Conservation (phyloP, 805 yeast species). For the Scheffersomyces spartinae region DNA sequence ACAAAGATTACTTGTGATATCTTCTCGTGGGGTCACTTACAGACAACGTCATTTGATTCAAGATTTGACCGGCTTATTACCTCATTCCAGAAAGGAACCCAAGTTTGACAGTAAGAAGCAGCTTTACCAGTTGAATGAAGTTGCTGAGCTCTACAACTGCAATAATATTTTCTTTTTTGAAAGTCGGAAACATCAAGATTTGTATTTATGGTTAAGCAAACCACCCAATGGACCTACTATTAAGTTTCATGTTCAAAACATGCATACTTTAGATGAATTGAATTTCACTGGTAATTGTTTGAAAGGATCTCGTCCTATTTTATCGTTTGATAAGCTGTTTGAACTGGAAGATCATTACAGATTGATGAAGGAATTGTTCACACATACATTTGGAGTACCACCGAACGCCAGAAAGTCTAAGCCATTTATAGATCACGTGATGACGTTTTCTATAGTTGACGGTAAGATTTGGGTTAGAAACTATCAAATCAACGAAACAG, state of each 20-base stretch:
- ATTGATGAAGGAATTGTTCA: conserved; percentile 73
- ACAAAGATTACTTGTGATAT: conserved; percentile 79
- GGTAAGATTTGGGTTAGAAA: conserved; percentile 92
- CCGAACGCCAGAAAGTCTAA: conserved; percentile 85
- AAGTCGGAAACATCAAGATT: conserved; percentile 90
- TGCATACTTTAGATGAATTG: conserved; percentile 92
- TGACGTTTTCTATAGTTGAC: conserved; percentile 88
- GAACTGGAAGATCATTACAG: conserved; percentile 50
- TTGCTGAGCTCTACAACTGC: conserved; percentile 95
- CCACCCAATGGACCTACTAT: conserved; percentile 97
- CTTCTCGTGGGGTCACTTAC: conserved; percentile 89
- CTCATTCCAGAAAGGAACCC: conserved; percentile 94
- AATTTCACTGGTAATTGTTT: conserved; percentile 95
- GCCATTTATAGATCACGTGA: conserved; percentile 91
- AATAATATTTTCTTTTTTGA: conserved; percentile 90
- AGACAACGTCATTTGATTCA: conserved; percentile 91
- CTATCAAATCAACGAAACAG: conserved; percentile 71
- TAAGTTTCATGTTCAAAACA: conserved; percentile 86
- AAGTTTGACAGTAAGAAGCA: conserved; percentile 89
- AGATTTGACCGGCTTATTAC: conserved; percentile 69
- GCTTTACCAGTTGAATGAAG: conserved; percentile 80
- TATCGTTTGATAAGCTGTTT: conserved; percentile 79
- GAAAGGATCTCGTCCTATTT: conserved; percentile 87
- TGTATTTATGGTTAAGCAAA: conserved; percentile 89
- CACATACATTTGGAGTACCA: conserved; percentile 88